A percentile compares a stretch with the other conserved stretches of the same genome.
Conservation (phyloP, 768 basidiomycete species). For the Russula lepida region DNA sequence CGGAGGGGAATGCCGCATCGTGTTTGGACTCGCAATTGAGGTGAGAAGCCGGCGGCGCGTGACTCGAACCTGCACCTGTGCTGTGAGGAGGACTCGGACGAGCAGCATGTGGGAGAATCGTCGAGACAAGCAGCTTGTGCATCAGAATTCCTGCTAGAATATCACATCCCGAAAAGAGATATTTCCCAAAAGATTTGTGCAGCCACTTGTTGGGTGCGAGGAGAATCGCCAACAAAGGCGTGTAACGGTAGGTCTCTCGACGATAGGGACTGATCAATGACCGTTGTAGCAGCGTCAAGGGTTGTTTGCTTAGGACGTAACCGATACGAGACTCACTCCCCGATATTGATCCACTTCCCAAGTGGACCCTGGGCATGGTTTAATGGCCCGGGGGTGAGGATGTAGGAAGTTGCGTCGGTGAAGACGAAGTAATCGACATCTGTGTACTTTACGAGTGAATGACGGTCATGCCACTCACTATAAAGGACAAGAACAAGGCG, state of each 20-base stretch:
- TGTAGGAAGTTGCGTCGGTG: conserved; percentile 77
- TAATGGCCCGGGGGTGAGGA: conserved; percentile 38
- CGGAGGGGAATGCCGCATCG: background rate
- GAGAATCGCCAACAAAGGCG: conserved; percentile 80
- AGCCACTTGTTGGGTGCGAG: conserved; percentile 73
- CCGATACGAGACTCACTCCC: conserved; percentile 55
- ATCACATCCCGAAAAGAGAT: conserved; percentile 78
- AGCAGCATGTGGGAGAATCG: conserved; percentile 34
- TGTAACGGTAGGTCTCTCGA: conserved; percentile 92
- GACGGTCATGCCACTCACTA: conserved; percentile 85
- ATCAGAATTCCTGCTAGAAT: conserved; percentile 71
- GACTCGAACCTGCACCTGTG: background rate
- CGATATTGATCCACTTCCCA: conserved; percentile 39
- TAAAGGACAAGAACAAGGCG: conserved; percentile 70
- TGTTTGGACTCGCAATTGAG: background rate
- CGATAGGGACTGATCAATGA: conserved; percentile 64
- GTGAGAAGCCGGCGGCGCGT: background rate
- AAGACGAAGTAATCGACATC: conserved; percentile 97
- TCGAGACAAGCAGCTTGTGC: conserved; percentile 47
- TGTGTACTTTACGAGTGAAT: conserved; percentile 87
- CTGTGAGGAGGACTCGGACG: background rate
- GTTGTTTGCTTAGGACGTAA: background rate
- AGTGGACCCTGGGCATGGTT: conserved; percentile 60
- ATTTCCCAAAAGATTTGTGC: conserved; percentile 86
- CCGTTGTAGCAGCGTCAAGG: conserved; percentile 1